Evolutionary conservation across 73 alveolate genomes (phyloP).

Genomic region (Paramecium sexaurelia): DNA sequence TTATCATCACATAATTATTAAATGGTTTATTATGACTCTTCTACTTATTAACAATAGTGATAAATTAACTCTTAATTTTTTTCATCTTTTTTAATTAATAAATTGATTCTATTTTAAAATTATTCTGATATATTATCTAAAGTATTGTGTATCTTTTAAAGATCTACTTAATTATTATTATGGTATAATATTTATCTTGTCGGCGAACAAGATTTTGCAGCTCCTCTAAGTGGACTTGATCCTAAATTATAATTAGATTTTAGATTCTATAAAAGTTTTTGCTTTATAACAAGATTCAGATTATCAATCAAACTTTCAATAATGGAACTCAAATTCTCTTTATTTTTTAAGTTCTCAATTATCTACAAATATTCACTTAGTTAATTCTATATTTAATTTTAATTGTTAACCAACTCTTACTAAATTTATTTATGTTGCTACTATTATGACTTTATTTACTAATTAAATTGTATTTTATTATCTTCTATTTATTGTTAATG

Average conservation of each 20-base stretch:
- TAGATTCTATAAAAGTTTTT: background rate
- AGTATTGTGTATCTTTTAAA: background rate
- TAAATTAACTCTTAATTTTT: background rate
- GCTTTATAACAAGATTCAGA: background rate
- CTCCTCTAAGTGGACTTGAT: background rate
- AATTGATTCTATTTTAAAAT: background rate
- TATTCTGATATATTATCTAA: background rate
- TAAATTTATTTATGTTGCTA: background rate
- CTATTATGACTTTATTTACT: background rate
- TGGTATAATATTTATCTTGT: background rate
- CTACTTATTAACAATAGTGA: background rate
- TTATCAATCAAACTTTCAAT: background rate
- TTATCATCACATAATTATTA: background rate
- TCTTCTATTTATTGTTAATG: background rate
- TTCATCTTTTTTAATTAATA: background rate
- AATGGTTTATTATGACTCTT: background rate
- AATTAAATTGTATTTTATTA: background rate
- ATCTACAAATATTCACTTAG: background rate
- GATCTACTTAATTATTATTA: background rate
- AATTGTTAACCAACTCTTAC: background rate
- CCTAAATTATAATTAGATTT: background rate
- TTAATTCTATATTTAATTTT: background rate
- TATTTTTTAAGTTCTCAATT: background rate
- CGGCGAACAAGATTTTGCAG: background rate
- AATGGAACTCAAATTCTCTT: background rate